These are phyloP conservation scores for Elsinoe fawcettii DNA, from an alignment of 2,329 filamentous ascomycete genomes.

Conservation along the genomic window DNA sequence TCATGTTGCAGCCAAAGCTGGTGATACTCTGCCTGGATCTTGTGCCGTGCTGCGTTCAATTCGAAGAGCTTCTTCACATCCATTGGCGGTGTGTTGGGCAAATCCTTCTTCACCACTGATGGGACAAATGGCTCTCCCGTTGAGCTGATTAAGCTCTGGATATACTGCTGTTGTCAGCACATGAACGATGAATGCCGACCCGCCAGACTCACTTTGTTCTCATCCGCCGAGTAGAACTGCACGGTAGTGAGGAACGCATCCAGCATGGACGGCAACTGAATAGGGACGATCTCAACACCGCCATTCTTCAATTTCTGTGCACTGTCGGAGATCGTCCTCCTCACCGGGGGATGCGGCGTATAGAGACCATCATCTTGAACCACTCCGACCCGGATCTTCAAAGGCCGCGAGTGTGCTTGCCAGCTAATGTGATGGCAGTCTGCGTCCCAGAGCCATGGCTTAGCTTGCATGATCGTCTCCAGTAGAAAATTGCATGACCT, in stretches of 20 bases:
- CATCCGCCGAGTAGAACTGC: conserved; percentile 19
- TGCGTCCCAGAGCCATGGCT: conserved; percentile 22
- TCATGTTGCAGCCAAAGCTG: conserved; percentile 20
- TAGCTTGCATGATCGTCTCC: conserved; percentile 19
- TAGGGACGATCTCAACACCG: conserved; percentile 19
- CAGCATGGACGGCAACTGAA: conserved; percentile 19
- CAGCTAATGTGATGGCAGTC: conserved; percentile 18
- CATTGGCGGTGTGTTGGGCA: conserved; percentile 20
- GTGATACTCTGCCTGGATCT: conserved; percentile 20
- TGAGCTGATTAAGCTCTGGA: conserved; percentile 18
- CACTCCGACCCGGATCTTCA: conserved; percentile 22
- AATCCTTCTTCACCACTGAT: conserved; percentile 21
- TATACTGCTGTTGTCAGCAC: conserved; percentile 3
- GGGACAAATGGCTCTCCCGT: conserved; percentile 21
- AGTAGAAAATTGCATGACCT: conserved; percentile 23
- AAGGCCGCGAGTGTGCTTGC: conserved; percentile 10
- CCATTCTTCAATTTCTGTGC: conserved; percentile 17
- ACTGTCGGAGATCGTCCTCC: conserved; percentile 19
- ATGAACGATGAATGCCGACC: not conserved
- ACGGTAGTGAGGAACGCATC: conserved; percentile 18
- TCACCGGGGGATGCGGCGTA: conserved; percentile 21
- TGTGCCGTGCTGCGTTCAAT: conserved; percentile 18
- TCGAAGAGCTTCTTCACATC: conserved; percentile 19
- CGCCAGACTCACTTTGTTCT: conserved; percentile 17
- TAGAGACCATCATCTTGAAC: conserved; percentile 21